phyloP scores from a whole-genome alignment of 805 yeast genomes.

The Candida gorgasii region DNA sequence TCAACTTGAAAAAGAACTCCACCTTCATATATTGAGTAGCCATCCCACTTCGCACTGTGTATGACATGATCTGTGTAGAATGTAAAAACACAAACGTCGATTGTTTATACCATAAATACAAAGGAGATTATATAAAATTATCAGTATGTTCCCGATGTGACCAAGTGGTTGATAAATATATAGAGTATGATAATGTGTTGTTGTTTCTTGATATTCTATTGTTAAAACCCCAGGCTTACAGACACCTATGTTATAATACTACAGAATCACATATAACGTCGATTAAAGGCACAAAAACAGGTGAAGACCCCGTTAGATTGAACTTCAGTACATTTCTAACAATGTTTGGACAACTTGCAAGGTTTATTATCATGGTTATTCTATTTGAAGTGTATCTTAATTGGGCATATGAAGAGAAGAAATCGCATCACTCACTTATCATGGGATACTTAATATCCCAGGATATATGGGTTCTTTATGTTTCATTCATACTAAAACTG shows the following conservation, averaged over 20 bases:
- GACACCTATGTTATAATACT: conserved; percentile 82
- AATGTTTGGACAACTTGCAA: not conserved
- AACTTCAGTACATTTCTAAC: not conserved
- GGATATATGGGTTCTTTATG: conserved; percentile 51
- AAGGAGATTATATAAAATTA: conserved; percentile 75
- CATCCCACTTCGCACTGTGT: too few species aligned
- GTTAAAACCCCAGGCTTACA: conserved; percentile 82
- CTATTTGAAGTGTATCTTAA: conserved; percentile 86
- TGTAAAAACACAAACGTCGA: conserved; percentile 65
- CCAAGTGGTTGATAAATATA: conserved; percentile 81
- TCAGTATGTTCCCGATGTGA: conserved; percentile 75
- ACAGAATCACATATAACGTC: conserved; percentile 31
- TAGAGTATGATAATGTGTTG: conserved; percentile 84
- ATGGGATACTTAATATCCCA: conserved; percentile 29
- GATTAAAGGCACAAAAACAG: conserved; percentile 17
- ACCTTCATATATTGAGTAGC: too few species aligned
- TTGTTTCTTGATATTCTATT: conserved; percentile 81
- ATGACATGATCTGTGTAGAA: conserved; percentile 84
- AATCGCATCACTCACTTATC: conserved; percentile 28
- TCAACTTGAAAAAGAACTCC: too few species aligned
- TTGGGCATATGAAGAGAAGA: conserved; percentile 89
- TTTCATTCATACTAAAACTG: conserved; percentile 55
- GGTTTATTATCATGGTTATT: conserved; percentile 48
- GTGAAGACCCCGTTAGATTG: conserved; percentile 14
- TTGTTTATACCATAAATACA: conserved; percentile 68